Percentiles rank a stretch among this genome's conserved stretches.
These are phyloP conservation scores for Hypoxylon lenormandii DNA, from an alignment of 495 filamentous ascomycete genomes.

Conservation along the genomic window DNA sequence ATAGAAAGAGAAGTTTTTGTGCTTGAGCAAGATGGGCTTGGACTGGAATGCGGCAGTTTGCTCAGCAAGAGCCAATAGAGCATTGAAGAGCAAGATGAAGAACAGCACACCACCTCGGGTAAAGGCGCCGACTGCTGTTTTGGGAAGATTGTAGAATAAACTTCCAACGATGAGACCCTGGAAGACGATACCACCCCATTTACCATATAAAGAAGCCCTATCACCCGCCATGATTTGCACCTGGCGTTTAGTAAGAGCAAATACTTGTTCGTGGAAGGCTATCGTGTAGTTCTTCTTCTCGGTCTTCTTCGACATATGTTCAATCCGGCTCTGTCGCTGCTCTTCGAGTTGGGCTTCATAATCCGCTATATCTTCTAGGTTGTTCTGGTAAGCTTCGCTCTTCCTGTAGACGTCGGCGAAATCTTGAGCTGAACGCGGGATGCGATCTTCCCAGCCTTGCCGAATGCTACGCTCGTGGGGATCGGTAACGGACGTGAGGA, in stretches of 20 bases:
- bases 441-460: conserved; percentile 69
- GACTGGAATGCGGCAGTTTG: conserved; percentile 76
- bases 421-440: conserved; percentile 77
- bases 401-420: conserved; percentile 73
- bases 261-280: conserved; percentile 73
- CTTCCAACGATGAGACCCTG: conserved; percentile 81
- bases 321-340: conserved; percentile 51
- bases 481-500: conserved; percentile 78
- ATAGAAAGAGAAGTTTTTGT: conserved; percentile 87
- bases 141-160: conserved; percentile 77
- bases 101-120: conserved; percentile 70
- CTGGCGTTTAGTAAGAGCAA: conserved; percentile 74
- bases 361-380: conserved; percentile 62
- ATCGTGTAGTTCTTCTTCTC: conserved; percentile 76
- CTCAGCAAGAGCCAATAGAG: conserved; percentile 80
- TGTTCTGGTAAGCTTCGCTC: conserved; percentile 61
- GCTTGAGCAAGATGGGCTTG: conserved; percentile 81
- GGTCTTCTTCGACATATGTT: conserved; percentile 65
- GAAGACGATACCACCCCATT: conserved; percentile 66
- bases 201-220: conserved; percentile 65
- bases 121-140: conserved; percentile 67
- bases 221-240: conserved; percentile 67
- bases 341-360: conserved; percentile 56
- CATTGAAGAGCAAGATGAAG: conserved; percentile 83
- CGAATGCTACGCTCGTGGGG: conserved; percentile 71